These are phyloP conservation scores for Strobilomyces confusus DNA, from an alignment of 768 basidiomycete species.

Conservation along the genomic window DNA sequence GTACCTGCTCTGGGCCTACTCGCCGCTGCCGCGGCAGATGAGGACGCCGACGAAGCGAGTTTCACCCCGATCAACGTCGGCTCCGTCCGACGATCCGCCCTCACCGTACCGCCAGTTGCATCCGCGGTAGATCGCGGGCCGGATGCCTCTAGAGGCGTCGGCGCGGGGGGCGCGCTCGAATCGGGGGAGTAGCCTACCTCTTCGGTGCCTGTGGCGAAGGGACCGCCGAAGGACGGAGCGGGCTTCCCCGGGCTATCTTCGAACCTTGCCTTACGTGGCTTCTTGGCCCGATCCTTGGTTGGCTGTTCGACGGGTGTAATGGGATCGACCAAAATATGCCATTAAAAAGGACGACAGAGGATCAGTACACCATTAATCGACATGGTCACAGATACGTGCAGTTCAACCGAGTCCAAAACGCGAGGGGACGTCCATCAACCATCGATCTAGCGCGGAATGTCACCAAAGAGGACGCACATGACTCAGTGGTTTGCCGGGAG, in stretches of 20 bases:
- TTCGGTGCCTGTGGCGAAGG: background rate
- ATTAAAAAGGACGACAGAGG: slow-evolving; percentile 10
- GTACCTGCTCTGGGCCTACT: slow-evolving; percentile 3
- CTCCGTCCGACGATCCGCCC: slow-evolving; percentile 32
- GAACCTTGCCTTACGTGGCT: slow-evolving; percentile 48
- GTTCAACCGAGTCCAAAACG: slow-evolving; percentile 7
- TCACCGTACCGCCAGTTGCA: slow-evolving; percentile 6
- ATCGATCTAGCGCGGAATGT: slow-evolving; percentile 41
- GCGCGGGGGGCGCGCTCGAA: background rate
- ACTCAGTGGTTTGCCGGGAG: slow-evolving; percentile 64
- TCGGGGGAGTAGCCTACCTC: background rate
- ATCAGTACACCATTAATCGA: slow-evolving; percentile 32
- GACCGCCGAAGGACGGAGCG: background rate
- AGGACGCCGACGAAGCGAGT: slow-evolving; percentile 4
- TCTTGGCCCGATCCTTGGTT: slow-evolving; percentile 69
- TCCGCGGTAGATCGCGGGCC: background rate
- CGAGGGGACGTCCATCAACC: slow-evolving; percentile 36
- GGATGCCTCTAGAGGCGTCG: slow-evolving; percentile 1
- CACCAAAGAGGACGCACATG: slow-evolving; percentile 86
- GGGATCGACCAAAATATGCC: slow-evolving; percentile 21
- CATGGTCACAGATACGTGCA: slow-evolving; percentile 21
- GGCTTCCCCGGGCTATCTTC: slow-evolving; percentile 9
- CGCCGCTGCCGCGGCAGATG: background rate
- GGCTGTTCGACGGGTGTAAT: slow-evolving; percentile 42
- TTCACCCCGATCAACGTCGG: slow-evolving; percentile 33